Base-by-base conservation (phyloP, 108 stramenopile species). In the Seminavis robusta region DNA sequence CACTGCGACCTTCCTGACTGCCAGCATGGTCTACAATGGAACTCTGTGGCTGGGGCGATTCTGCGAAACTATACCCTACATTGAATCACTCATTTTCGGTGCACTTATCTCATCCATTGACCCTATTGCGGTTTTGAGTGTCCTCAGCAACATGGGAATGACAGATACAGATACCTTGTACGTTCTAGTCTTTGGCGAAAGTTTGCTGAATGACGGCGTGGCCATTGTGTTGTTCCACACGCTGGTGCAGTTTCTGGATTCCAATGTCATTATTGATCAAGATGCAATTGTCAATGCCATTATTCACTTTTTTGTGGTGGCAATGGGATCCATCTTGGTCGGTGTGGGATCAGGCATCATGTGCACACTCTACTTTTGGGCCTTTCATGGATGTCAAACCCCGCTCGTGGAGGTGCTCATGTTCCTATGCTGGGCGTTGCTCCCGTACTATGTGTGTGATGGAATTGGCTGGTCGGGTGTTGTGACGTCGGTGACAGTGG, bases 191-290 rank as follows among this genome's bases (percentile, higher is more conserved):
- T 96, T 98, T 78, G 97, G 97, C 7, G 97, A 98, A 67, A 74
- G 77, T 3, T 72, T 98, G 11, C 67, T 98, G 51, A 98, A 96
- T 67, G 97, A 98, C 57, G 97, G 95, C 9, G 87, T 98, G 29
- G 90, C 94, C 9, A 74, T 81, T 61, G 79, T 74, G 15, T 65
- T 81, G 8, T 95, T 88, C 58, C 70, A 93, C 40, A 95, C 94
- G 13, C 60, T 94, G 17, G 76, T 88, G 3, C 84, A 92, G 47
- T 95, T 95, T 61, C 52, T 94, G 39, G 84, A 88, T 65, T 81
- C 80, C n/a, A 57, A 76, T 9, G 59, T 88, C 43, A 56, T 80
- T 33, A 77, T 86, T 42, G 84, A 91, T 62, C 47, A 61, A 17
- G 63, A 75, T 5, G 84, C 79, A 10, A 56, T 84, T 17, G 31